Percentiles rank a stretch among this genome's conserved stretches.
phyloP scores from a whole-genome alignment of 2,329 filamentous ascomycete species.

The Aspergillus alliaceus region DNA sequence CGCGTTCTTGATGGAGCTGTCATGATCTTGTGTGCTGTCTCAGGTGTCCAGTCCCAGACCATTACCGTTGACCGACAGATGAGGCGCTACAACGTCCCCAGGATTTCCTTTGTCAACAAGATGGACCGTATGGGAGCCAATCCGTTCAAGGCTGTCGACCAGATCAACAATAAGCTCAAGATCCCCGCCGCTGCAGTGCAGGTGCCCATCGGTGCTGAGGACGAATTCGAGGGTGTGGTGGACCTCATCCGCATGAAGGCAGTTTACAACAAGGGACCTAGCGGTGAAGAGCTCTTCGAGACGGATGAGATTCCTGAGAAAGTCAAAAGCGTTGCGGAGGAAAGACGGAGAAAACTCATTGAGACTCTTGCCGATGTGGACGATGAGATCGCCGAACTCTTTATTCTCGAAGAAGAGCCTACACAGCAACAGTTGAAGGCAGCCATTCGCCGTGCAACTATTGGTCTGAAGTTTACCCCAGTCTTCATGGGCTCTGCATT shows the following conservation, averaged over 20 bases:
- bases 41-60: slow-evolving; percentile 95
- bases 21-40: slow-evolving; percentile 97
- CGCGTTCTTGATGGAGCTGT: slow-evolving; percentile 94
- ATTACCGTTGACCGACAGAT: slow-evolving; percentile 98
- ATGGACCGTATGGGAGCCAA: slow-evolving; percentile 99
- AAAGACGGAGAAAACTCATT: slow-evolving; percentile 82
- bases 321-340: slow-evolving; percentile 70
- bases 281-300: slow-evolving; percentile 74
- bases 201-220: slow-evolving; percentile 89
- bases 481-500: slow-evolving; percentile 96
- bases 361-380: slow-evolving; percentile 97
- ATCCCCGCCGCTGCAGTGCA: slow-evolving; percentile 91
- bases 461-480: slow-evolving; percentile 83
- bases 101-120: slow-evolving; percentile 97
- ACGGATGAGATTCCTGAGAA: slow-evolving; percentile 82
- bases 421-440: slow-evolving; percentile 81
- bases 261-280: slow-evolving; percentile 84
- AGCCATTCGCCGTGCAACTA: slow-evolving; percentile 89
- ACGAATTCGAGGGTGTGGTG: slow-evolving; percentile 87
- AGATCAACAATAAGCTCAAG: slow-evolving; percentile 95
- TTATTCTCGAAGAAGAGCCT: slow-evolving; percentile 82
- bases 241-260: slow-evolving; percentile 91
- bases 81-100: slow-evolving; percentile 94
- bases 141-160: slow-evolving; percentile 94
- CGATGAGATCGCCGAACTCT: slow-evolving; percentile 94